Evolutionary conservation across 2,329 filamentous ascomycete species (phyloP).

Genomic region (Hypoxylon sp.): DNA sequence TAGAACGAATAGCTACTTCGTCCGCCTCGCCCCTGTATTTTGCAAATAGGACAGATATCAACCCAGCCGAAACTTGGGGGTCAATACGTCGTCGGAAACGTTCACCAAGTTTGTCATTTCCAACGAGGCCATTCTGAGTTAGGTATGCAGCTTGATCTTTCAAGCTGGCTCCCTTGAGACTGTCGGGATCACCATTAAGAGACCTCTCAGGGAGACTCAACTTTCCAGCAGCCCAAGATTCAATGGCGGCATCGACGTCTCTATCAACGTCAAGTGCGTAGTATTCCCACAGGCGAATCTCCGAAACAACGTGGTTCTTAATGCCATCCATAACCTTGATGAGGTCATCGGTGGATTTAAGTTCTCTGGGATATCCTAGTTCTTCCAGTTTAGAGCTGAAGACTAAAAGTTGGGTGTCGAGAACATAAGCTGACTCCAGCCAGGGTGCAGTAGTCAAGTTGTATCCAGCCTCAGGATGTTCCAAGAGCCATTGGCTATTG

Average conservation of each 20-base stretch:
- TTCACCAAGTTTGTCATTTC: slow-evolving; percentile 80
- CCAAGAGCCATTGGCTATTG: slow-evolving; percentile 93
- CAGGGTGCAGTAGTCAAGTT: slow-evolving; percentile 90
- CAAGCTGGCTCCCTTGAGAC: slow-evolving; percentile 59
- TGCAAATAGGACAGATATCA: slow-evolving; percentile 75
- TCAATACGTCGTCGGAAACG: slow-evolving; percentile 80
- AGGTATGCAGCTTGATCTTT: slow-evolving; percentile 71
- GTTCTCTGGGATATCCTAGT: slow-evolving; percentile 79
- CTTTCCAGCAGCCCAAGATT: slow-evolving; percentile 76
- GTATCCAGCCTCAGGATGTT: slow-evolving; percentile 96
- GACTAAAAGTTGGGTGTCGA: slow-evolving; percentile 74
- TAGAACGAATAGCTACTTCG: slow-evolving; percentile 63
- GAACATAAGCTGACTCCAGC: slow-evolving; percentile 72
- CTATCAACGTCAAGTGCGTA: slow-evolving; percentile 85
- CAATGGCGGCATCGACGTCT: slow-evolving; percentile 74
- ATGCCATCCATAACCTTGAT: slow-evolving; percentile 84
- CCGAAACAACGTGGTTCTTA: slow-evolving; percentile 81
- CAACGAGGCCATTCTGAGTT: slow-evolving; percentile 74
- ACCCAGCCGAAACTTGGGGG: slow-evolving; percentile 74
- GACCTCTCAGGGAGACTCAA: slow-evolving; percentile 64
- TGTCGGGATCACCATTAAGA: slow-evolving; percentile 56
- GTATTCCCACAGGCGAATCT: slow-evolving; percentile 90
- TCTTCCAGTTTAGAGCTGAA: slow-evolving; percentile 79
- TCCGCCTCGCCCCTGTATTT: slow-evolving; percentile 70
- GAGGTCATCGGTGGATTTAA: slow-evolving; percentile 78